These are phyloP conservation scores for Fomitopsis pinicola DNA, from an alignment of 1,284 basidiomycete species.

Conservation along the genomic window DNA sequence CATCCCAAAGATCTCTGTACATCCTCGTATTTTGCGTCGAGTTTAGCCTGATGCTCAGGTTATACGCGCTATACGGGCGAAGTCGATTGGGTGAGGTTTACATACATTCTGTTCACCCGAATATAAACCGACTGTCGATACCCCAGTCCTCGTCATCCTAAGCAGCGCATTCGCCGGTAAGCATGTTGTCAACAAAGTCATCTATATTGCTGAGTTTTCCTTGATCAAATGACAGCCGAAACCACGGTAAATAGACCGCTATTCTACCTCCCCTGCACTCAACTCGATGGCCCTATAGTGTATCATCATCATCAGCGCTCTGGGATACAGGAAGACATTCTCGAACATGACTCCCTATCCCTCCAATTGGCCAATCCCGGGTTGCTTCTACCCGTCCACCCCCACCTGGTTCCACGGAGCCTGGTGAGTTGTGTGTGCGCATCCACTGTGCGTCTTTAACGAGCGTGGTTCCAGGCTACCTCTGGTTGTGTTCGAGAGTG, in stretches of 20 bases:
- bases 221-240: background rate
- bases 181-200: background rate
- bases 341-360: background rate
- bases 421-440: background rate
- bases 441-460: background rate
- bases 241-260: background rate
- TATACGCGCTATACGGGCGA: conserved; percentile 4
- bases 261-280: background rate
- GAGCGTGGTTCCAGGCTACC: conserved; percentile 4
- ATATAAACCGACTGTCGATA: background rate
- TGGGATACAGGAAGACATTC: background rate
- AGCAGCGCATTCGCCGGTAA: background rate
- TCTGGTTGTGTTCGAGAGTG: conserved; percentile 9
- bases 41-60: conserved; percentile 3
- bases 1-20: background rate
- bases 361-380: conserved; percentile 5
- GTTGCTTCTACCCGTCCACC: conserved; percentile 2
- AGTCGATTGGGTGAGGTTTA: background rate
- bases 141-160: background rate
- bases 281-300: background rate
- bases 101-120: background rate
- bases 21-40: conserved; percentile 5
- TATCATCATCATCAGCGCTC: background rate
- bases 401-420: background rate
- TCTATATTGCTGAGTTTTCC: background rate